Evolutionary conservation across 768 basidiomycete species (phyloP), one percentile per base, ranked within the genome.

Genomic region (Lactarius sanguifluus): DNA sequence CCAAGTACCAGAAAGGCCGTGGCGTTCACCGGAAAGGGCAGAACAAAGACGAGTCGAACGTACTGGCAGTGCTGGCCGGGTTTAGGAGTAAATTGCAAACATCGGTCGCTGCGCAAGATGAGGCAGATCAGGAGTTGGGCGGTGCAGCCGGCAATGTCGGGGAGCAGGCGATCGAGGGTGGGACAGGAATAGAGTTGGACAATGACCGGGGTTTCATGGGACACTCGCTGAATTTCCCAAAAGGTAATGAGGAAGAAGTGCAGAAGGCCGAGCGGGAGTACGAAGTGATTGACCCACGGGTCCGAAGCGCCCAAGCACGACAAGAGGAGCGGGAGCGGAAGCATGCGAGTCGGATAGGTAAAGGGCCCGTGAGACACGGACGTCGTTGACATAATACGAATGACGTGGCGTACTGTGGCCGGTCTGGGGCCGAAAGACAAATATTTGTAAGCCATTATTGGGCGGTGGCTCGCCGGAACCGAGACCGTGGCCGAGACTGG

Each of bases 201-300:
- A 81, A 87, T 66, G 92, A 94, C 71, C 78, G 79, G 8, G 91
- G 84, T 12, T 94, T 94, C 76, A 79, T 94, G 77, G 79, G 76
- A 5, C 92, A 94, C 73, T 78, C 83, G 32, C 77, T 94, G 64
- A 82, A 83, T 67, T 92, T 94, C 77, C 86, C 90, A 12, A 92
- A 92, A 76, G 91, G 87, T 56, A 85, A 92, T 70, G 81, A 80
- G 28, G 91, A 91, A 71, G 92, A 94, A 76, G 82, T 81, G 28
- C 75, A 75, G 67, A 92, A 92, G 74, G 92, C 90, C 1, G 89
- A 92, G 74, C 77, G 90, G 61, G 92, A 94, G 64, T 94, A 93
- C 72, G 92, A 94, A 77, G 92, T 94, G 32, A 94, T 94, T 73
- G 92, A 94, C 73, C 92, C 92, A 0, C 78, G 92, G 65, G 83